Conservation (phyloP, 331 rosid genomes). For the Rhamnella rubrinervis region DNA sequence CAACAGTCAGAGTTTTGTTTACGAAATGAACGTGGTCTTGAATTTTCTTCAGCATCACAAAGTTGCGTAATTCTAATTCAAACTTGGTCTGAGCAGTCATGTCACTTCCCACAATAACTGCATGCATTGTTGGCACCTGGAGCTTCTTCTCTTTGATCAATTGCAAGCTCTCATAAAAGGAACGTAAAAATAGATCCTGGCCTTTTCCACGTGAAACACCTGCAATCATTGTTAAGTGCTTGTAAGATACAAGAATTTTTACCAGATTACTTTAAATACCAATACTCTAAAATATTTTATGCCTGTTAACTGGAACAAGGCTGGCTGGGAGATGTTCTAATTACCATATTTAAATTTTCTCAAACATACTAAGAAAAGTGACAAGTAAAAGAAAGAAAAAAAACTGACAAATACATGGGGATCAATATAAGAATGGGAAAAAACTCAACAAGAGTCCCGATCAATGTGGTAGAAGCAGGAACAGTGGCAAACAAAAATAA, state of each 20-base stretch:
- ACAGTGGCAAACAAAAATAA: background rate
- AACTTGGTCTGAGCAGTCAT: conserved; percentile 37
- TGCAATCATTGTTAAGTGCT: conserved; percentile 6
- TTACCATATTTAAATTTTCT: background rate
- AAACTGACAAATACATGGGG: background rate
- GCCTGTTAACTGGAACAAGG: background rate
- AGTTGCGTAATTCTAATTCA: conserved; percentile 31
- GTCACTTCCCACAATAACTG: conserved; percentile 36
- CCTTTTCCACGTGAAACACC: conserved; percentile 46
- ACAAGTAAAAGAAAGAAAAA: background rate
- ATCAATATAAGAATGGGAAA: background rate
- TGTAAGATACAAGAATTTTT: background rate
- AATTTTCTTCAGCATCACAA: conserved; percentile 30
- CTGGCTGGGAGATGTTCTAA: background rate
- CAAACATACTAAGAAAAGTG: background rate
- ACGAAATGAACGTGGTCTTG: conserved; percentile 38
- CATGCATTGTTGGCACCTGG: conserved; percentile 40
- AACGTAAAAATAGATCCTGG: conserved; percentile 37
- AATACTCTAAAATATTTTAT: background rate
- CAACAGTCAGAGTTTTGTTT: conserved; percentile 37
- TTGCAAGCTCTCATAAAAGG: conserved; percentile 34
- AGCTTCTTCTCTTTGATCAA: conserved; percentile 34
- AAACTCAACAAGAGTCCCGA: background rate
- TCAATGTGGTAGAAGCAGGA: background rate
- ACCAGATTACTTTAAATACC: background rate